Evolutionary conservation across 345 rosid species (phyloP).

Genomic region (Arabis hirsuta): DNA sequence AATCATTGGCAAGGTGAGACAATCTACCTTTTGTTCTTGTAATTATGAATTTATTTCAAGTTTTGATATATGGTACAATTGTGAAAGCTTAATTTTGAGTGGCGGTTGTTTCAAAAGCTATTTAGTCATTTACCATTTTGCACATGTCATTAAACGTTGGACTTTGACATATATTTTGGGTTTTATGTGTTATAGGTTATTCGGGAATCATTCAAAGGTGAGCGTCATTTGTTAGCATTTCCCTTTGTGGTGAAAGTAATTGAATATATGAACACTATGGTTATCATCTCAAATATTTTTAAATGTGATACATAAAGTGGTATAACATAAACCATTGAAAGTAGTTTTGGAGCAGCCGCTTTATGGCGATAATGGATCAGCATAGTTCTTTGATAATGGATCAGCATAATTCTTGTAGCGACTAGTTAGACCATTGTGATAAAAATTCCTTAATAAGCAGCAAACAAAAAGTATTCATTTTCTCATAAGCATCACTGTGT

Average conservation of each 20-base stretch:
- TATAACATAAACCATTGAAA: neutral
- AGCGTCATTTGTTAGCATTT: constrained; percentile 30
- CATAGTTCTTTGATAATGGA: too few relatives aligned
- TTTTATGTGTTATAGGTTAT: constrained; percentile 55
- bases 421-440: too few relatives aligned
- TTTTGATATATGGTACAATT: neutral
- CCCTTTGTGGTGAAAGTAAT: constrained; percentile 10
- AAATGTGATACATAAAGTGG: neutral
- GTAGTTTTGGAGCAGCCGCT: constrained; percentile 6
- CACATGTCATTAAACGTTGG: neutral
- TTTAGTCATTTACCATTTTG: neutral
- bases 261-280: too few relatives aligned
- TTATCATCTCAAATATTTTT: neutral
- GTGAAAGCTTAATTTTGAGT: constrained; percentile 10
- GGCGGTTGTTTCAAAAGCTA: neutral
- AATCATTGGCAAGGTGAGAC: constrained; percentile 81
- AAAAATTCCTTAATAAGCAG: too few relatives aligned
- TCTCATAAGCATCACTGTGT: neutral
- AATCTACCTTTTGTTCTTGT: constrained; percentile 6
- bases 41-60: neutral
- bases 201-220: constrained; percentile 84
- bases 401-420: too few relatives aligned
- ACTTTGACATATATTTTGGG: constrained; percentile 27
- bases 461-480: too few relatives aligned
- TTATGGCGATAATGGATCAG: neutral